Evolutionary conservation across 768 basidiomycete genomes (phyloP), one percentile per base, ranked within the genome.

Genomic region (Gymnopilus junonius): DNA sequence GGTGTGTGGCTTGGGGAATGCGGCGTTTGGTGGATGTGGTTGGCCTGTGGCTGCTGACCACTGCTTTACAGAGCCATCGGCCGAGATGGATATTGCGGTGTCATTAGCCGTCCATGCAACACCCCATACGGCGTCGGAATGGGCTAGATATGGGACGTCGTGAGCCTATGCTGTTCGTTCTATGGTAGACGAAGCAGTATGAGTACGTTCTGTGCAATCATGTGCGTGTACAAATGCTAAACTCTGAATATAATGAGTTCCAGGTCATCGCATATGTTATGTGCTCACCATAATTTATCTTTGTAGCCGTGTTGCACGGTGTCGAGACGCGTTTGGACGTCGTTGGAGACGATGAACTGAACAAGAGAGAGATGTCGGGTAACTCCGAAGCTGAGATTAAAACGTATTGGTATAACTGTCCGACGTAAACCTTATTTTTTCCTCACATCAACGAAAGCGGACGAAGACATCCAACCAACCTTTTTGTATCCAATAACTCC

Each of bases 381-480:
- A 61, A 72, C 67, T 62, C 86, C 87, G 85, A 69, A 72, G 58
- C 90, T 83, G 89, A 80, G 81, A 71, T 75, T 77, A 10, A 86
- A 88, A n/a, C 25, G 27, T 3, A 23, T n/a, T 58, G 59, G 75
- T 75, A 76, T 70, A 74, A 61, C 59, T 37, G 32, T 29, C 50
- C 11, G 15, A 53, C 55, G 31, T 42, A 65, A 75, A 89, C 86
- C 82, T 80, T 79, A 83, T 79, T 83, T 80, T 83, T 82, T 79
- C 77, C 73, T 85, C 76, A 85, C 92, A 93, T 94, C 92, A 88
- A 94, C 93, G 92, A 94, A 79, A 90, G 93, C 92, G 92, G 89
- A 94, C 85, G 93, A 94, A 87, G 92, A 93, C 92, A 90, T 89
- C 87, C 71, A 73, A 70, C 14, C 42, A 73, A 64, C 58, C 67